Conservation (phyloP, 2,329 filamentous ascomycete genomes). For the Alternaria metachromatica region DNA sequence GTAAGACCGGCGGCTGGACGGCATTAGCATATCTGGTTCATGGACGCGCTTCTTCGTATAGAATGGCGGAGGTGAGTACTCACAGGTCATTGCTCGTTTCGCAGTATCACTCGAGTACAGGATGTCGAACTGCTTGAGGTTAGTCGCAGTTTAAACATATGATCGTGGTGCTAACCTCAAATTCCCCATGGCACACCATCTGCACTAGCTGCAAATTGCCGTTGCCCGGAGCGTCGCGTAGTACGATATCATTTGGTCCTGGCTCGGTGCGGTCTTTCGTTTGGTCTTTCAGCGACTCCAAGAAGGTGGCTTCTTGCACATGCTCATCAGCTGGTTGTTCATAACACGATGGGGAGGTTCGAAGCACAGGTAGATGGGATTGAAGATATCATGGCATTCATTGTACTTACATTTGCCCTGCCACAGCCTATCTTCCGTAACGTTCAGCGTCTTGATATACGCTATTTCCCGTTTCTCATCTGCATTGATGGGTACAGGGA, state of each 20-base stretch:
- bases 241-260: constrained; percentile 52
- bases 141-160: neutral
- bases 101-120: constrained; percentile 83
- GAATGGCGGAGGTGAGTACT: constrained; percentile 19
- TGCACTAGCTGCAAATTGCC: constrained; percentile 89
- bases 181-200: constrained; percentile 84
- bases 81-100: constrained; percentile 58
- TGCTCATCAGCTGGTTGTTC: constrained; percentile 19
- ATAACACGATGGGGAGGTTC: neutral
- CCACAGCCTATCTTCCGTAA: constrained; percentile 74
- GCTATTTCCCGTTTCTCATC: constrained; percentile 67
- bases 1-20: constrained; percentile 65
- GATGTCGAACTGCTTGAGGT: constrained; percentile 73
- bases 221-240: constrained; percentile 66
- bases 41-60: neutral
- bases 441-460: constrained; percentile 71
- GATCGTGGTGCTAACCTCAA: constrained; percentile 60
- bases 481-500: constrained; percentile 67
- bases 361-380: too few relatives aligned
- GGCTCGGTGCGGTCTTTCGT: constrained; percentile 44
- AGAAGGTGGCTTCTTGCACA: constrained; percentile 62
- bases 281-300: constrained; percentile 67
- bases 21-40: constrained; percentile 13
- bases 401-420: constrained; percentile 69
- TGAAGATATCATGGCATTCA: neutral